Evolutionary conservation across 495 filamentous ascomycete genomes (phyloP).

Genomic region (Annulohypoxylon nitens): DNA sequence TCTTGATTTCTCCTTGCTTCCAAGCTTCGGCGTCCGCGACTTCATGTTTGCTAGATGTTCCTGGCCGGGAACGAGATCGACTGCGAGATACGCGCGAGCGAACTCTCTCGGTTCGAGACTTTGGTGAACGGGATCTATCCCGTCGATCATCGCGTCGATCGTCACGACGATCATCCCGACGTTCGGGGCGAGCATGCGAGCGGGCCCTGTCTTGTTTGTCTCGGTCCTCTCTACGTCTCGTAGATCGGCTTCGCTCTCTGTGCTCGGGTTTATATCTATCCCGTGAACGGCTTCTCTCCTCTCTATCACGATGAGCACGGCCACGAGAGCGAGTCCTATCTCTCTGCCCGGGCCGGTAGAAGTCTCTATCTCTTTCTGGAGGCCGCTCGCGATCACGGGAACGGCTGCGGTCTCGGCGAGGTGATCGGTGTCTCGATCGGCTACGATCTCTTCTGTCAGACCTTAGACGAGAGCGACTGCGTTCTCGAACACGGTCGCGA

Average conservation of each 20-base stretch:
- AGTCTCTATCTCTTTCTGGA: slow-evolving; percentile 51
- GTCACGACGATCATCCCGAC: slow-evolving; percentile 39
- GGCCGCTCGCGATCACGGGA: slow-evolving; percentile 52
- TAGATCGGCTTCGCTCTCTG: slow-evolving; percentile 59
- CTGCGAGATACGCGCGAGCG: slow-evolving; percentile 50
- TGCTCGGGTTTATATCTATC: slow-evolving; percentile 53
- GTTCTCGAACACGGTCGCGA: slow-evolving; percentile 47
- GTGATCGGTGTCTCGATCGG: slow-evolving; percentile 42
- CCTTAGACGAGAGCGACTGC: slow-evolving; percentile 40
- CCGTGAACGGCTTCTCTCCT: slow-evolving; percentile 48
- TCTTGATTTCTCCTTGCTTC: slow-evolving; percentile 67
- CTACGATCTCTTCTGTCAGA: slow-evolving; percentile 43
- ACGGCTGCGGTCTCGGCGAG: slow-evolving; percentile 52
- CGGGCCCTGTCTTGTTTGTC: slow-evolving; percentile 51
- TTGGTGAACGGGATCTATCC: slow-evolving; percentile 53
- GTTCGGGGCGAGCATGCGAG: slow-evolving; percentile 41
- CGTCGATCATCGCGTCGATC: slow-evolving; percentile 45
- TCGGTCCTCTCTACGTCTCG: slow-evolving; percentile 48
- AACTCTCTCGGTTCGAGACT: slow-evolving; percentile 46
- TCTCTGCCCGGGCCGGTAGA: slow-evolving; percentile 50
- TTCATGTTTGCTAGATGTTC: slow-evolving; percentile 43
- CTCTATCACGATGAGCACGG: slow-evolving; percentile 43
- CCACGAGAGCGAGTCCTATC: slow-evolving; percentile 52
- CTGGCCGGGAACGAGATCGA: slow-evolving; percentile 55
- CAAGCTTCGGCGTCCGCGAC: slow-evolving; percentile 56